Conservation (phyloP, 371 early-diverging fungal genomes). For the Mortierella sp. region DNA sequence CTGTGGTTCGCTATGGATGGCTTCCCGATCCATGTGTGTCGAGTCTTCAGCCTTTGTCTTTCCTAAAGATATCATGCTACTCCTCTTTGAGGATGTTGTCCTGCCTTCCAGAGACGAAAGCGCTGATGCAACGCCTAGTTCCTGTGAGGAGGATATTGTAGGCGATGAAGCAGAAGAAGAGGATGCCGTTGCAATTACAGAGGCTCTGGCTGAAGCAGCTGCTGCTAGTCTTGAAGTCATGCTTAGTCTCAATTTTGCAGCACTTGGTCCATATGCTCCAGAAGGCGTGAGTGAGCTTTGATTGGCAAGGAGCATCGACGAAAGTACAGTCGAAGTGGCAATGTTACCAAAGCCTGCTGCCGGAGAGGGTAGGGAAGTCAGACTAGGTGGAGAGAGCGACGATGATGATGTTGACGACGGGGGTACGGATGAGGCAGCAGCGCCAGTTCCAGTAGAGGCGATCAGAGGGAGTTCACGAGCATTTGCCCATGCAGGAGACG, state of each 20-base stretch:
- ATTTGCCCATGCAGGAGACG: conserved; percentile 21
- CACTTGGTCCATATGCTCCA: neutral
- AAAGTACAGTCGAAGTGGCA: conserved; percentile 33
- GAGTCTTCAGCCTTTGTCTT: neutral
- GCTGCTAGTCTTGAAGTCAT: conserved; percentile 18
- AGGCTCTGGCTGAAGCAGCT: conserved; percentile 10
- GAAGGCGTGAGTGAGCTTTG: conserved; percentile 26
- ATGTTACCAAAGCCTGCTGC: neutral
- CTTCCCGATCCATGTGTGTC: neutral
- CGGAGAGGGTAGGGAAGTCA: neutral
- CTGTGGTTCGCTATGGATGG: neutral
- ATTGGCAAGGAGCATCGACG: conserved; percentile 46
- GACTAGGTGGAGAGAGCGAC: neutral
- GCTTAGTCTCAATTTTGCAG: conserved; percentile 12
- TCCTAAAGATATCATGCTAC: neutral
- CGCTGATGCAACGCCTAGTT: conserved; percentile 10
- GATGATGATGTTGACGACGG: conserved; percentile 8
- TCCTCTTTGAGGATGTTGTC: conserved; percentile 5
- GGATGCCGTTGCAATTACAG: conserved; percentile 1
- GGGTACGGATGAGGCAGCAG: neutral
- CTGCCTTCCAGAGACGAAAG: conserved; percentile 16
- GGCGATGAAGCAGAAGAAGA: conserved; percentile 4
- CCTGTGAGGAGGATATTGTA: neutral
- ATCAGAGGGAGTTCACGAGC: conserved; percentile 20
- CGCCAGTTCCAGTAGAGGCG: neutral